Evolutionary conservation across 2,329 filamentous ascomycete genomes (phyloP).

Genomic region (Diplodia sapinea): DNA sequence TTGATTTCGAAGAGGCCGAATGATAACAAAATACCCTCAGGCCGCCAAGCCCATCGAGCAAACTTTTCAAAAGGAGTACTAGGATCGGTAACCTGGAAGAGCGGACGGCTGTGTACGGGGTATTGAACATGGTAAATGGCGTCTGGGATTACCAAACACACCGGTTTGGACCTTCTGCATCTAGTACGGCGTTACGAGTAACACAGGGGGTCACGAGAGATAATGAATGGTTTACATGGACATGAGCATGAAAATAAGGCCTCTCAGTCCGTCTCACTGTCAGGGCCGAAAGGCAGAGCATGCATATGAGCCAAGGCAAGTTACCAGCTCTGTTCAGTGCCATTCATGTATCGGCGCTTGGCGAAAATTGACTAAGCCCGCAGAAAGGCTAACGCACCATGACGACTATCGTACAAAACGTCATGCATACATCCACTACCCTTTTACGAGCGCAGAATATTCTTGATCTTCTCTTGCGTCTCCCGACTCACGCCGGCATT

Average conservation of each 20-base stretch:
- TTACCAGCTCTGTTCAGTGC: not conserved
- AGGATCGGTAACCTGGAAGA: constrained; percentile 1
- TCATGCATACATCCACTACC: not conserved
- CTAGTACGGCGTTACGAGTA: not conserved
- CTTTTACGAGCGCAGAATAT: constrained; percentile 37
- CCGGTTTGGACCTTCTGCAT: not conserved
- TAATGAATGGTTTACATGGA: not conserved
- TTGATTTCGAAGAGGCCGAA: not conserved
- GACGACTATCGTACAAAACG: not conserved
- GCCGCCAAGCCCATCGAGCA: constrained; percentile 88
- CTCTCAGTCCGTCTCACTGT: not conserved
- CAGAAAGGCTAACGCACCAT: not conserved
- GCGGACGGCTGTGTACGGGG: not conserved
- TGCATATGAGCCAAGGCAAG: not conserved
- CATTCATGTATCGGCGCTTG: not conserved
- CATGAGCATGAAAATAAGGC: not conserved
- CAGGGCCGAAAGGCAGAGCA: not conserved
- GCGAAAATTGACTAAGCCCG: not conserved
- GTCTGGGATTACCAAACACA: not conserved
- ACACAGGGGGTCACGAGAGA: not conserved
- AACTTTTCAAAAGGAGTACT: constrained; percentile 76
- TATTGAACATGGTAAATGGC: constrained; percentile 13
- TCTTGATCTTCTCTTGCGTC: constrained; percentile 45
- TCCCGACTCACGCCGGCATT: constrained; percentile 59
- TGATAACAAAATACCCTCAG: constrained; percentile 50